Evolutionary conservation across 1,284 basidiomycete genomes (phyloP).

Genomic region (Abortiporus biennis): DNA sequence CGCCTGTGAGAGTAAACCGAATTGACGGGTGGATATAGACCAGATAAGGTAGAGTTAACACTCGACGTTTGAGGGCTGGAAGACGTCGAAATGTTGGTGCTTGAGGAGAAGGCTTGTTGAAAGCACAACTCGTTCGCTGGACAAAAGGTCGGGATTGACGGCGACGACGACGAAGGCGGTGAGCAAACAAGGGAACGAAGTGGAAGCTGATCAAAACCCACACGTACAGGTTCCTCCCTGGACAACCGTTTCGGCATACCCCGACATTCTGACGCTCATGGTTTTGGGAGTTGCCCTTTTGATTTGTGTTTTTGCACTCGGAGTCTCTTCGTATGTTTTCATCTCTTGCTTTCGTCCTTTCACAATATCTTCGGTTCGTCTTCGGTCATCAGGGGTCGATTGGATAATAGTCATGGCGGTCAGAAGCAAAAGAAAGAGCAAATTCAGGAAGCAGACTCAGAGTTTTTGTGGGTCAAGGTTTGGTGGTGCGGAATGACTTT

Average conservation of each 20-base stretch:
- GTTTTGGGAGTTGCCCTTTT: too few relatives aligned
- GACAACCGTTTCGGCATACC: too few relatives aligned
- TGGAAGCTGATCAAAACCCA: neutral
- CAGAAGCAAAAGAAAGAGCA: too few relatives aligned
- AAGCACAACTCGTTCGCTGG: neutral
- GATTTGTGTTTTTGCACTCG: too few relatives aligned
- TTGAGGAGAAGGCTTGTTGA: slow-evolving; percentile 4
- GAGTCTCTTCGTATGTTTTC: neutral
- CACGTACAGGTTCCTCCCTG: neutral
- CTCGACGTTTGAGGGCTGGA: neutral
- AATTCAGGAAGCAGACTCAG: too few relatives aligned
- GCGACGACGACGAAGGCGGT: neutral
- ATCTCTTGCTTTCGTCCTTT: too few relatives aligned
- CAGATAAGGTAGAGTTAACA: too few relatives aligned
- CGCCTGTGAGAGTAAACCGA: too few relatives aligned
- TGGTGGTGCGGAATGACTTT: too few relatives aligned
- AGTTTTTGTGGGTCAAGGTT: too few relatives aligned
- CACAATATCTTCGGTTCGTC: neutral
- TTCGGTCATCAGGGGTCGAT: neutral
- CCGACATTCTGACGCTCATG: neutral
- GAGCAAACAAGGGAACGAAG: neutral
- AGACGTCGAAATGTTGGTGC: neutral
- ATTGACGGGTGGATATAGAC: too few relatives aligned
- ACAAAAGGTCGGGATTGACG: neutral
- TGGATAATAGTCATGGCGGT: too few relatives aligned